These are phyloP conservation scores for Moesziomyces antarcticus DNA, from an alignment of 1,284 basidiomycete species.

Conservation along the genomic window DNA sequence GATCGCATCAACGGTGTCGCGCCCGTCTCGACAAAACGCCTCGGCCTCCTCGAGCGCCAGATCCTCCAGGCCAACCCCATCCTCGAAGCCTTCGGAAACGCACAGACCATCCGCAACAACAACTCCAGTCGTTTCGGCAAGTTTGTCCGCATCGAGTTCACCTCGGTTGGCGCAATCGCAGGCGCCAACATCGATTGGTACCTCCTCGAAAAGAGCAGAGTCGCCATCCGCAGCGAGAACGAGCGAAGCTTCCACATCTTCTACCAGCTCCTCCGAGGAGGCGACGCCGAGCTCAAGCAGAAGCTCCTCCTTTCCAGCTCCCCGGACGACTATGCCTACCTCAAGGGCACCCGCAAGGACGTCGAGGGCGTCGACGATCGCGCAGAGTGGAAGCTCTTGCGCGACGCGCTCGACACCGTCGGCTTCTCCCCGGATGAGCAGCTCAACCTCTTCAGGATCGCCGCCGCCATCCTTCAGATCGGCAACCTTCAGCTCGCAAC, in stretches of 20 bases:
- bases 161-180: slow-evolving; percentile 91
- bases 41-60: slow-evolving; percentile 92
- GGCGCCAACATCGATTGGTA: slow-evolving; percentile 99
- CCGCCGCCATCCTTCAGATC: slow-evolving; percentile 92
- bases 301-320: slow-evolving; percentile 77
- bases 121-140: slow-evolving; percentile 98
- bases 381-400: slow-evolving; percentile 85
- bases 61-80: slow-evolving; percentile 98
- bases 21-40: slow-evolving; percentile 62
- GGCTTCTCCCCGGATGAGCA: slow-evolving; percentile 88
- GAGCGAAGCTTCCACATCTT: slow-evolving; percentile 98
- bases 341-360: slow-evolving; percentile 87
- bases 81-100: slow-evolving; percentile 97
- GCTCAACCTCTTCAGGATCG: slow-evolving; percentile 90
- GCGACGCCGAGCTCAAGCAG: slow-evolving; percentile 68
- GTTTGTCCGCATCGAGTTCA: slow-evolving; percentile 96
- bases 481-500: slow-evolving; percentile 89
- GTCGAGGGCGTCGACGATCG: slow-evolving; percentile 94
- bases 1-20: slow-evolving; percentile 59
- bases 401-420: slow-evolving; percentile 84
- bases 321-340: slow-evolving; percentile 86
- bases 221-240: slow-evolving; percentile 69
- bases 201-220: slow-evolving; percentile 94
- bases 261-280: slow-evolving; percentile 77
- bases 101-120: slow-evolving; percentile 97